These are phyloP conservation scores for Gossypium herbaceum DNA, from an alignment of 345 rosid genomes.

Conservation along the genomic window DNA sequence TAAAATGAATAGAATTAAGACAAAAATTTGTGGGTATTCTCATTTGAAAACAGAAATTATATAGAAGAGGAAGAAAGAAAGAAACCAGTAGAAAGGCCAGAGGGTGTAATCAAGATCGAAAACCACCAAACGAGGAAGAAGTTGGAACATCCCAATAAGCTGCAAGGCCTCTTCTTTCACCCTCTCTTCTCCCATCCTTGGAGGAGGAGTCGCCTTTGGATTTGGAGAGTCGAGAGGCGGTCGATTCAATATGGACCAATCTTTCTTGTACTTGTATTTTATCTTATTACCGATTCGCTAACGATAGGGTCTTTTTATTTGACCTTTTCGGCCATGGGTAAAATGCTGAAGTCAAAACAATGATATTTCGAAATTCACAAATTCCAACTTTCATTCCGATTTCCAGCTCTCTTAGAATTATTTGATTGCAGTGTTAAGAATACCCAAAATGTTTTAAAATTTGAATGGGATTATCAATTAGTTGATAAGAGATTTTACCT, in stretches of 20 bases:
- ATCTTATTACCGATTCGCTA: too few relatives aligned
- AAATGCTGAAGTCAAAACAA: too few relatives aligned
- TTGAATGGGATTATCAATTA: too few relatives aligned
- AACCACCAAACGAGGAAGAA: constrained; percentile 60
- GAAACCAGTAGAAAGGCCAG: constrained; percentile 83
- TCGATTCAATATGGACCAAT: background rate
- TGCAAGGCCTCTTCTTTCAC: constrained; percentile 54
- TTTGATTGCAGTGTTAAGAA: too few relatives aligned
- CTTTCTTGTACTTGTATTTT: background rate
- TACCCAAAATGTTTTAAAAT: too few relatives aligned
- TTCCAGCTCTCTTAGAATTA: too few relatives aligned
- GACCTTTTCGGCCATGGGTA: too few relatives aligned
- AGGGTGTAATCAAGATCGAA: constrained; percentile 85
- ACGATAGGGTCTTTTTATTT: too few relatives aligned
- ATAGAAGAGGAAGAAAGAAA: background rate
- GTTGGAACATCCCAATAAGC: constrained; percentile 52
- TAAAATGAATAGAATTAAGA: too few relatives aligned
- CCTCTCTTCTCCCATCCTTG: constrained; percentile 48
- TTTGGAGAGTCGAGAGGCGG: background rate
- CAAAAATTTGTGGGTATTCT: background rate
- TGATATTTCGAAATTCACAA: too few relatives aligned
- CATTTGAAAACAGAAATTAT: background rate
- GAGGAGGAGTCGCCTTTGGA: background rate
- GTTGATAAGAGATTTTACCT: too few relatives aligned
- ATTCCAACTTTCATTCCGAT: too few relatives aligned